Evolutionary conservation across 2,329 filamentous ascomycete genomes (phyloP).

Genomic region (Colletotrichum sidae): DNA sequence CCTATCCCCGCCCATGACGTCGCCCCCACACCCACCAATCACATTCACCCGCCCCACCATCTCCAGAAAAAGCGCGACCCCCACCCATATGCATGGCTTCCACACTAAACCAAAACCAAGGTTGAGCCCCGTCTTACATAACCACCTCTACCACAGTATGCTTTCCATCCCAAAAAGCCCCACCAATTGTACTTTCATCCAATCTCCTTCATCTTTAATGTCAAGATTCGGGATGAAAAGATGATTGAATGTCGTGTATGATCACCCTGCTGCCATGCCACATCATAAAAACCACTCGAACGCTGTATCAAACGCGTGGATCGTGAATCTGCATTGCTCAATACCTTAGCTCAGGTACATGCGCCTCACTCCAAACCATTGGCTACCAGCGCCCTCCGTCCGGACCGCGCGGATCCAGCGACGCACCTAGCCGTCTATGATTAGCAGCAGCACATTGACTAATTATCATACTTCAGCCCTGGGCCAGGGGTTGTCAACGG

Average conservation of each 20-base stretch:
- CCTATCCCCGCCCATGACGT: too few relatives aligned
- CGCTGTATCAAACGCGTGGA: too few relatives aligned
- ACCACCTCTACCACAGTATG: background rate
- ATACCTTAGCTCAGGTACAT: too few relatives aligned
- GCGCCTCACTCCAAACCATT: too few relatives aligned
- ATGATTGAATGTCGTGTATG: background rate
- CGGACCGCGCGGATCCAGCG: background rate
- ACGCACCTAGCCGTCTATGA: slow-evolving; percentile 7
- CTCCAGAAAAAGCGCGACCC: background rate
- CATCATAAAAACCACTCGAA: too few relatives aligned
- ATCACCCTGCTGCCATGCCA: too few relatives aligned
- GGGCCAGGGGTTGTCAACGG: slow-evolving; percentile 2
- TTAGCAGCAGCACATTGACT: background rate
- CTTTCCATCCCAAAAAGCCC: background rate
- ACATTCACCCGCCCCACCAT: background rate
- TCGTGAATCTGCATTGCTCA: too few relatives aligned
- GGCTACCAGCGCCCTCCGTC: background rate
- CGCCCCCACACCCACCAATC: too few relatives aligned
- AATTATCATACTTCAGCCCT: background rate
- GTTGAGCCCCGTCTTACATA: background rate
- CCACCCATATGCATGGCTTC: background rate
- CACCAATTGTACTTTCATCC: background rate
- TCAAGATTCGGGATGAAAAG: background rate
- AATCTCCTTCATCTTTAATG: too few relatives aligned
- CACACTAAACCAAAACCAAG: background rate